Percentiles rank a stretch among this genome's conserved stretches.
These are phyloP conservation scores for Solanum hybrid DNA, from an alignment of 305 asterid species.

Conservation along the genomic window DNA sequence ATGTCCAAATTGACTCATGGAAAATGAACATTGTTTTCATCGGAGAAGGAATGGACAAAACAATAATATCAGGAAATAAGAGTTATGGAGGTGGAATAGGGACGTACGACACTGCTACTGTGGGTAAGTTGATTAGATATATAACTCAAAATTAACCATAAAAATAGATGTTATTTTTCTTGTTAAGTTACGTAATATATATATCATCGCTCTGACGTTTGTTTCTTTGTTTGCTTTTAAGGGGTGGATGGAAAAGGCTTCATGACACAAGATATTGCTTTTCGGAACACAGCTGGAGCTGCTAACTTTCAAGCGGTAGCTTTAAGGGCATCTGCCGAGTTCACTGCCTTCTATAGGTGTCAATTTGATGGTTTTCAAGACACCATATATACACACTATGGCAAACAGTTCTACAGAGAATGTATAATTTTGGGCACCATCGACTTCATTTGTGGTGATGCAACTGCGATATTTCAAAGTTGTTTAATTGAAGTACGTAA, in stretches of 20 bases:
- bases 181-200: too few species aligned
- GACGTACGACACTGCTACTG: background rate
- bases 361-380: background rate
- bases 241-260: background rate
- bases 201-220: background rate
- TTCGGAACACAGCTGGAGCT: background rate
- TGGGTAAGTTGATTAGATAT: background rate
- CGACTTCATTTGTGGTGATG: background rate
- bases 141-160: background rate
- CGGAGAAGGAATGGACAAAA: conserved; percentile 3
- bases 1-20: background rate
- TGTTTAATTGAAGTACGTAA: background rate
- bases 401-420: background rate
- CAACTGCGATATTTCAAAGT: background rate
- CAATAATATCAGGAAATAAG: background rate
- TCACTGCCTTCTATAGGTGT: background rate
- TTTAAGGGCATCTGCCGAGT: background rate
- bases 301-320: background rate
- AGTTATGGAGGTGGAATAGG: background rate
- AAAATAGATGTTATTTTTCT: too few species aligned
- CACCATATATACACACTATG: background rate
- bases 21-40: background rate
- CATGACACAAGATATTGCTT: background rate
- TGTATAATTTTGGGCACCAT: background rate
- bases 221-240: background rate